phyloP scores from a whole-genome alignment of 331 rosid species.

The Acacia pycnantha region DNA sequence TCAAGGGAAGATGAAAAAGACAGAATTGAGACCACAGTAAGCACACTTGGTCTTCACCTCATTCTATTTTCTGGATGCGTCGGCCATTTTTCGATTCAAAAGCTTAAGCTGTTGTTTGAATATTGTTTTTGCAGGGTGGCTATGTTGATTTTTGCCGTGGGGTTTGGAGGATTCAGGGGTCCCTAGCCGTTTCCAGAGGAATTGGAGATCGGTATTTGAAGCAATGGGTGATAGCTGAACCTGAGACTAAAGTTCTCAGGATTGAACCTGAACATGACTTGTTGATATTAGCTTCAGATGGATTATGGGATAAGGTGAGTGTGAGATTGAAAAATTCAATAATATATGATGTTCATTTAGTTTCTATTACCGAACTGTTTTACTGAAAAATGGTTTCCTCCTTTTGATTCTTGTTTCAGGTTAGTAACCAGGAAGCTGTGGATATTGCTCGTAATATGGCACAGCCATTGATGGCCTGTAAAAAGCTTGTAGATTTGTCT shows the following conservation, averaged over 20 bases:
- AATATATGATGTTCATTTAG: neutral
- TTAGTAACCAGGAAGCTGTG: slow-evolving; percentile 85
- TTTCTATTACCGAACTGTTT: neutral
- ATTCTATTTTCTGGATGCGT: neutral
- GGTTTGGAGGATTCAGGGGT: slow-evolving; percentile 85
- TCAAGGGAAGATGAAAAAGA: slow-evolving; percentile 74
- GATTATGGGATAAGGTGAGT: slow-evolving; percentile 93
- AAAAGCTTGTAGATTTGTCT: slow-evolving; percentile 76
- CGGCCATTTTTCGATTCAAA: neutral
- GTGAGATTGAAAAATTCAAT: neutral
- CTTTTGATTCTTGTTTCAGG: slow-evolving; percentile 46
- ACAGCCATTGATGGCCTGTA: slow-evolving; percentile 67
- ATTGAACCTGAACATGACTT: slow-evolving; percentile 73
- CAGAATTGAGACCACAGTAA: slow-evolving; percentile 73
- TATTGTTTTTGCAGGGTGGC: slow-evolving; percentile 67
- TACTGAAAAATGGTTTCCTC: slow-evolving; percentile 18
- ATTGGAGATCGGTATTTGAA: slow-evolving; percentile 85
- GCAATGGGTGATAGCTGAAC: slow-evolving; percentile 86
- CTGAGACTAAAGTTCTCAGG: slow-evolving; percentile 64
- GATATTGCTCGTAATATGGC: slow-evolving; percentile 59
- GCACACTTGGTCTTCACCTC: slow-evolving; percentile 8
- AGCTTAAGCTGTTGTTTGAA: neutral
- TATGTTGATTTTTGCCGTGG: slow-evolving; percentile 88
- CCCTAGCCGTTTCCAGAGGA: slow-evolving; percentile 84
- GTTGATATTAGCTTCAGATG: slow-evolving; percentile 88